A percentile compares a stretch with the other conserved stretches of the same genome.
Evolutionary conservation across 441 rosid species (phyloP).

Genomic region (Dalechampia spathulata): DNA sequence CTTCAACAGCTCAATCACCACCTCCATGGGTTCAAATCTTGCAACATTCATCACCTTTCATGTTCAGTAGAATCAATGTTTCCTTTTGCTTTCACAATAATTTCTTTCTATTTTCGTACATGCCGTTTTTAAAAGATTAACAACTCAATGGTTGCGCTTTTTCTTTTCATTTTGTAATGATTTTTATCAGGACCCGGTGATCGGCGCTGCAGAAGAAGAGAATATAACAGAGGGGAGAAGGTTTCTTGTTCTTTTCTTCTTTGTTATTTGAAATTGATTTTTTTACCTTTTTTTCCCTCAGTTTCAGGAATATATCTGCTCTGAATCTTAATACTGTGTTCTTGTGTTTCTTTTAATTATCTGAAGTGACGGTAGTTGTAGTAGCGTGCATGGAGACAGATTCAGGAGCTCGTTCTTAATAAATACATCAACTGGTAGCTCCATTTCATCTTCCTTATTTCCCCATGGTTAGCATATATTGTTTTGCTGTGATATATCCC

Average conservation of each 20-base stretch:
- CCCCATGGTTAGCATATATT: background rate
- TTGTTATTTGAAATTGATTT: no score
- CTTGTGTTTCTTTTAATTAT: background rate
- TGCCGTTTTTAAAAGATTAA: background rate
- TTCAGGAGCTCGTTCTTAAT: background rate
- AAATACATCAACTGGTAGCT: constrained; percentile 5
- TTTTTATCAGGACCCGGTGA: background rate
- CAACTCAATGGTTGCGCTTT: background rate
- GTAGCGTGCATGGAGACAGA: background rate
- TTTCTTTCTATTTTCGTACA: background rate
- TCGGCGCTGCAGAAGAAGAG: background rate
- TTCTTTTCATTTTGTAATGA: background rate
- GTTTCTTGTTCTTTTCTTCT: background rate
- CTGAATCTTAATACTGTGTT: background rate
- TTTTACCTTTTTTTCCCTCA: no score
- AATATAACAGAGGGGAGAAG: background rate
- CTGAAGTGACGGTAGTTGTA: background rate
- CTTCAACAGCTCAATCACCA: background rate
- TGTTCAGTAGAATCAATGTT: constrained; percentile 18
- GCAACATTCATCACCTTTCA: background rate
- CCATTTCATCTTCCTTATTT: constrained; percentile 8
- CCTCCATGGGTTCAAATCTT: background rate
- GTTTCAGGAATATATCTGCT: no score
- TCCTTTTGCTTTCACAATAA: background rate
- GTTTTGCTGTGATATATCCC: no score